phyloP scores from a whole-genome alignment of 2,329 filamentous ascomycete species.

The Aspergillus terreus region DNA sequence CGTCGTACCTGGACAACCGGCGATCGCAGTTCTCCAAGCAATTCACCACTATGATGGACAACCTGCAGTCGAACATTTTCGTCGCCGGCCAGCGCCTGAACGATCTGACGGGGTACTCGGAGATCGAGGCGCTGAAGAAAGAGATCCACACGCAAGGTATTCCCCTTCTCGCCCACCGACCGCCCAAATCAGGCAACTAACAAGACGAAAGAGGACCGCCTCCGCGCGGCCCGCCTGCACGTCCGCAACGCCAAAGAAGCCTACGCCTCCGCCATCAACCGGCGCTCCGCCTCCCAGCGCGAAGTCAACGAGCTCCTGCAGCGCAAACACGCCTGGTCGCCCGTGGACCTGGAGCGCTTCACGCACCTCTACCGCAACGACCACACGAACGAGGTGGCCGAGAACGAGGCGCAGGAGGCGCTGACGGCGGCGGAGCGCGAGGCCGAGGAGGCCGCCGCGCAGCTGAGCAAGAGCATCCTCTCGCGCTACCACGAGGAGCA shows the following conservation, averaged over 20 bases:
- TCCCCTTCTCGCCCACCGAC: background rate
- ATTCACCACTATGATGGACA: constrained; percentile 78
- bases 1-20: constrained; percentile 40
- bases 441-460: constrained; percentile 71
- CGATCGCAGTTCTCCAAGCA: constrained; percentile 57
- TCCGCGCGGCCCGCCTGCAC: constrained; percentile 53
- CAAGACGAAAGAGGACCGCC: constrained; percentile 45
- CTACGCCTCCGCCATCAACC: constrained; percentile 79
- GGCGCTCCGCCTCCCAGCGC: constrained; percentile 83
- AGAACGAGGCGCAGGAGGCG: constrained; percentile 66
- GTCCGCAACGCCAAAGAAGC: constrained; percentile 69
- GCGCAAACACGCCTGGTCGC: constrained; percentile 87
- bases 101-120: constrained; percentile 88
- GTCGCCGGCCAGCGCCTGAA: constrained; percentile 85
- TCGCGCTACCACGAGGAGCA: constrained; percentile 97
- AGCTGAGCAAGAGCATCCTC: constrained; percentile 77
- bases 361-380: constrained; percentile 88
- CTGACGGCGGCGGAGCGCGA: constrained; percentile 73
- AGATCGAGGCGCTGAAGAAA: constrained; percentile 79
- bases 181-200: background rate
- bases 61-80: constrained; percentile 78
- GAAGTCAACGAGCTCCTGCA: constrained; percentile 94
- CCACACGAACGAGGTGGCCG: constrained; percentile 86
- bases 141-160: constrained; percentile 67
- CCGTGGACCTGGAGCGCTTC: constrained; percentile 86